Percentiles rank a stretch among this genome's conserved stretches.
These are phyloP conservation scores for Cordyceps javanica DNA, from an alignment of 2,329 filamentous ascomycete genomes.

Conservation along the genomic window DNA sequence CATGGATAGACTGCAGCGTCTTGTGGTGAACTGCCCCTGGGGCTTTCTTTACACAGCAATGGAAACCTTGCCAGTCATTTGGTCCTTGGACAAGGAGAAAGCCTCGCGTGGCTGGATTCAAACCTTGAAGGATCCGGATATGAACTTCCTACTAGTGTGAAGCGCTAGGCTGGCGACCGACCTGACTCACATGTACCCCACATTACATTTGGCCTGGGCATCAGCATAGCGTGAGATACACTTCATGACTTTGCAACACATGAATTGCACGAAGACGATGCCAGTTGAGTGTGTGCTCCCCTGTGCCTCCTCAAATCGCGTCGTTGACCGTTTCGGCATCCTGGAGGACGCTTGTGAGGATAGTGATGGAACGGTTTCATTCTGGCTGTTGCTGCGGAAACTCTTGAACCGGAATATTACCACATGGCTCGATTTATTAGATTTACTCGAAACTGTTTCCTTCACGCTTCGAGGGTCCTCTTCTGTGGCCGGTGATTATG, in stretches of 20 bases:
- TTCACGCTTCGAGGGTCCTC: constrained; percentile 17
- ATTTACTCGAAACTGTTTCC: constrained; percentile 24
- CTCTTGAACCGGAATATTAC: constrained; percentile 16
- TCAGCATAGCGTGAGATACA: background rate
- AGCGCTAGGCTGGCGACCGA: background rate
- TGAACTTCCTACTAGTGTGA: constrained; percentile 40
- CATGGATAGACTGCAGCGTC: constrained; percentile 35
- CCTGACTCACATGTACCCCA: background rate
- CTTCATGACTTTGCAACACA: background rate
- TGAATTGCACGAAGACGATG: background rate
- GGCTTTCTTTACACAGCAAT: constrained; percentile 42
- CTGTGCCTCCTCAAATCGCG: constrained; percentile 14
- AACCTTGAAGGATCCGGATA: constrained; percentile 33
- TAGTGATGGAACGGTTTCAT: constrained; percentile 18
- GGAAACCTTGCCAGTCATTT: constrained; percentile 38
- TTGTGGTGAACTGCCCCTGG: constrained; percentile 39
- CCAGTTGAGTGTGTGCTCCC: constrained; percentile 8
- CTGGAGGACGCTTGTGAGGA: constrained; percentile 19
- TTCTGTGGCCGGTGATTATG: constrained; percentile 18
- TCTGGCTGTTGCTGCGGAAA: constrained; percentile 22
- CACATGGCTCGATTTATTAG: constrained; percentile 17
- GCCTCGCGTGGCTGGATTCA: constrained; percentile 35
- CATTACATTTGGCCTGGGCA: background rate
- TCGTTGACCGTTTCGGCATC: constrained; percentile 26
- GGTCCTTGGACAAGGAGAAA: constrained; percentile 30